These are phyloP conservation scores for Sarocladium kiliense DNA, from an alignment of 2,329 filamentous ascomycete genomes.

Conservation along the genomic window DNA sequence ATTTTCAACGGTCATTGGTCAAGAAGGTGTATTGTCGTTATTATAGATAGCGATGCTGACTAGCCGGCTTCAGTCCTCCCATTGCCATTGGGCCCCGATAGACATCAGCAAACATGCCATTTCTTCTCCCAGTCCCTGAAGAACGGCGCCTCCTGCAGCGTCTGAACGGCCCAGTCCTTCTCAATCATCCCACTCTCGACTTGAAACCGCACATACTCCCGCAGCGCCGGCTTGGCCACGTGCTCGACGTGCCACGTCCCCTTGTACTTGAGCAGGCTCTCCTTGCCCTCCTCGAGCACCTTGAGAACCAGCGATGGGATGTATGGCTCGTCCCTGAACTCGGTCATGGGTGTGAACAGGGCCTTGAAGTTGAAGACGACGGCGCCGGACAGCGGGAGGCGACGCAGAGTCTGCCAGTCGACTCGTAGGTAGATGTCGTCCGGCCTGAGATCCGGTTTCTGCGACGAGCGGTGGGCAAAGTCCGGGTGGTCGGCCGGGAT, in stretches of 20 bases:
- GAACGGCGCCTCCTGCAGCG: conserved; percentile 70
- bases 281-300: conserved; percentile 62
- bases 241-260: conserved; percentile 76
- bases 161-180: conserved; percentile 60
- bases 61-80: not conserved
- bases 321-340: conserved; percentile 67
- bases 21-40: too few species aligned
- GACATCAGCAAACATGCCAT: conserved; percentile 13
- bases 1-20: too few species aligned
- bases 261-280: conserved; percentile 72
- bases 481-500: conserved; percentile 65
- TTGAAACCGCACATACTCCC: conserved; percentile 62
- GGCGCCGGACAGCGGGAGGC: conserved; percentile 68
- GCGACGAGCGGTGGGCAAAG: conserved; percentile 51
- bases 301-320: conserved; percentile 65
- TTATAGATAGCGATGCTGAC: not conserved
- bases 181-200: conserved; percentile 54
- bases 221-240: conserved; percentile 60
- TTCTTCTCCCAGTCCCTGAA: conserved; percentile 62
- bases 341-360: conserved; percentile 68
- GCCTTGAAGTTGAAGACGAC: conserved; percentile 89
- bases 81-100: too few species aligned
- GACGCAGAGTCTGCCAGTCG: conserved; percentile 82
- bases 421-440: conserved; percentile 66
- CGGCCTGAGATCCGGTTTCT: conserved; percentile 50